Percentiles rank a stretch among this genome's conserved stretches.
phyloP scores from a whole-genome alignment of 495 filamentous ascomycete species.

The Darksidea phi region DNA sequence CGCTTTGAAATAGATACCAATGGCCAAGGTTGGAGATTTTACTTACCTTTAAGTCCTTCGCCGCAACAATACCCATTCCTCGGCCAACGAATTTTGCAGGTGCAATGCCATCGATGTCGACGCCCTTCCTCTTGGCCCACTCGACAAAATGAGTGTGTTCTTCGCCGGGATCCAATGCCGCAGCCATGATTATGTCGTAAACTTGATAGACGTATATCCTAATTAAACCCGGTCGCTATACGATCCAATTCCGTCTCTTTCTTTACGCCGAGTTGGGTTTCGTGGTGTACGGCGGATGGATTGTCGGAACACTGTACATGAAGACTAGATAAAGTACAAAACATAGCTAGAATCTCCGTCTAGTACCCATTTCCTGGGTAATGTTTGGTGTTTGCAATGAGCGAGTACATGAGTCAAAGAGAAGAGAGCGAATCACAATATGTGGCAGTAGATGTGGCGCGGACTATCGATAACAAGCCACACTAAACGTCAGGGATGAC shows the following conservation, averaged over 20 bases:
- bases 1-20: not conserved
- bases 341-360: no score
- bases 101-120: conserved; percentile 31
- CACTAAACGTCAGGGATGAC: conserved; percentile 19
- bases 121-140: conserved; percentile 28
- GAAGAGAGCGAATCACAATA: not conserved
- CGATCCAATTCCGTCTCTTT: not conserved
- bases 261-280: no score
- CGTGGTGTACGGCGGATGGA: no score
- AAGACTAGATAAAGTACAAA: no score
- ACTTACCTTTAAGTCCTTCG: conserved; percentile 32
- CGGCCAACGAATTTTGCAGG: conserved; percentile 26
- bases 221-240: no score
- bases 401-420: conserved; percentile 15
- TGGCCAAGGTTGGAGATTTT: no score
- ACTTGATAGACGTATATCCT: no score
- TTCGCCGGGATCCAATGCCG: conserved; percentile 27
- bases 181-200: no score
- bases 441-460: not conserved
- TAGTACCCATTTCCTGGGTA: no score
- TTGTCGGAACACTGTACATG: no score
- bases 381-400: no score
- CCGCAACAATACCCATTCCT: conserved; percentile 34
- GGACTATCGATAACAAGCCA: conserved; percentile 19
- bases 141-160: conserved; percentile 24